phyloP scores from a whole-genome alignment of 192 early-diverging fungal species.

The Podila verticillata region DNA sequence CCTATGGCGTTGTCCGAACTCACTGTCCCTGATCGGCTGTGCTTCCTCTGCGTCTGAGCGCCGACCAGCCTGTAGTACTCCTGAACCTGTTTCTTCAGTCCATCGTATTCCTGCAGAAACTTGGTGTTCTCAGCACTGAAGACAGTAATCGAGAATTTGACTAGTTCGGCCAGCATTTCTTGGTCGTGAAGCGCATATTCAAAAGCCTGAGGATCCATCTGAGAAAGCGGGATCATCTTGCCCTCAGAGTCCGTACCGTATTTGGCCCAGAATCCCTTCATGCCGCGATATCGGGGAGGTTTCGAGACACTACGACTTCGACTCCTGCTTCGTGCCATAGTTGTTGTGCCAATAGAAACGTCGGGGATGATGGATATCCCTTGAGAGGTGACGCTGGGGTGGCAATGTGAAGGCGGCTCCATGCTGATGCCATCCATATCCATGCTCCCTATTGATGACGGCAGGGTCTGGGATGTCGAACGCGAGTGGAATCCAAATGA shows the following conservation, averaged over 20 bases:
- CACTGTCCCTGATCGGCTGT: background rate
- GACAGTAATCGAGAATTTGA: slow-evolving; percentile 42
- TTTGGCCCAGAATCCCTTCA: slow-evolving; percentile 41
- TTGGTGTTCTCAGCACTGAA: slow-evolving; percentile 44
- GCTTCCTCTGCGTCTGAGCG: background rate
- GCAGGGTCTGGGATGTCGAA: slow-evolving; percentile 9
- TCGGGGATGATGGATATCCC: background rate
- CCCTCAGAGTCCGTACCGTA: slow-evolving; percentile 40
- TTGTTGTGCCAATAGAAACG: background rate
- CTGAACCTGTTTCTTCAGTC: slow-evolving; percentile 31
- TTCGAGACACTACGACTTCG: background rate
- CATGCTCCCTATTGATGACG: background rate
- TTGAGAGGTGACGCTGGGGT: slow-evolving; percentile 3
- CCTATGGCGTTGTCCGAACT: background rate
- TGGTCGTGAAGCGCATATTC: slow-evolving; percentile 39
- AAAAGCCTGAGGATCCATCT: slow-evolving; percentile 45
- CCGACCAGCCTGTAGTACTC: slow-evolving; percentile 29
- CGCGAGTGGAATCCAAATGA: slow-evolving; percentile 9
- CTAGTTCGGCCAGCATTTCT: slow-evolving; percentile 29
- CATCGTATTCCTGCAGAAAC: slow-evolving; percentile 50
- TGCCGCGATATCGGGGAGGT: slow-evolving; percentile 15
- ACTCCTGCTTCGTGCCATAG: background rate
- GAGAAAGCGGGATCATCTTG: slow-evolving; percentile 25
- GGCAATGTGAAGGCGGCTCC: background rate
- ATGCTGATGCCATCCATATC: slow-evolving; percentile 5